Evolutionary conservation across 2,329 filamentous ascomycete species (phyloP), one percentile per base, ranked within the genome.

Genomic region (Fusarium scirpi): DNA sequence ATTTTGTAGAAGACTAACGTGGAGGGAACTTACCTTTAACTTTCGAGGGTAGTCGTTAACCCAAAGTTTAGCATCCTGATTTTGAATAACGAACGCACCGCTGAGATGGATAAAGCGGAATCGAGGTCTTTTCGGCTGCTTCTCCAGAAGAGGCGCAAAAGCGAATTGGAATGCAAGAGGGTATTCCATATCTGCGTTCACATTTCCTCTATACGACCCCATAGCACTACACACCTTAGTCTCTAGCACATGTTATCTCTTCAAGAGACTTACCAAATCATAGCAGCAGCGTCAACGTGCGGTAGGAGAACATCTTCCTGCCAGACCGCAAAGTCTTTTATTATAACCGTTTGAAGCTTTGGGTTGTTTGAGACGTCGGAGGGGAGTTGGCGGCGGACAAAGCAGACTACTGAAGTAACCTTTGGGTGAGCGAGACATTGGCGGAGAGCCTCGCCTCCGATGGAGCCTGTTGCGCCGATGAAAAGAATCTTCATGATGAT

Each of bases 401-500:
- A 79, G 0, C 78, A 76, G 18, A 81, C 64, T 7, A 80, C 74
- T 2, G 46, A 70, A 0, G 77, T 71, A 15, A 81, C 71, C 0
- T 43, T 56, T 6, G 78, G 77, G 51, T 78, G 77, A 3, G 70
- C 63, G 30, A 81, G 79, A 18, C 78, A 78, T 44, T 80, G 78
- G 13, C 43, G 60, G 13, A 81, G 71, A 10, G 69, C 78, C 51
- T 74, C 76, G 48, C 78, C 59, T 49, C 79, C 80, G 45, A 81
- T 80, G 8, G 67, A 74, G 3, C 79, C 79, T 15, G 72, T 78
- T 1, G 78, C 80, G 30, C 79, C 79, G 16, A 73, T 71, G 18
- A 81, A 72, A 41, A 81, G 78, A 53, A 81, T 62, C 53, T 81
- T 81, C 79, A 81, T 81, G 30, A 10, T 53, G 54, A 38, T 8